Conservation (phyloP, 305 asterid species). For the Fraxinus paxiana region DNA sequence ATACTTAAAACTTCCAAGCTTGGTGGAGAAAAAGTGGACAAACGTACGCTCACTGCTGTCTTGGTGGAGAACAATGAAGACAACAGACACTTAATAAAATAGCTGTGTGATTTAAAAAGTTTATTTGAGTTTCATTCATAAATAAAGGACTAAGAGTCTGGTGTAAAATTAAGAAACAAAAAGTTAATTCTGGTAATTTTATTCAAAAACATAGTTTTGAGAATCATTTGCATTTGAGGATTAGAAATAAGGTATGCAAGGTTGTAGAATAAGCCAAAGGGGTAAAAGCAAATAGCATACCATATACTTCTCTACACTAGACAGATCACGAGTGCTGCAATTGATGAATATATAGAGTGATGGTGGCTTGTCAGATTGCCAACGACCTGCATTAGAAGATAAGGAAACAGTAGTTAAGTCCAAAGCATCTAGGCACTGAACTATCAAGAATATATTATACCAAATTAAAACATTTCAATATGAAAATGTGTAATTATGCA, state of each 20-base stretch:
- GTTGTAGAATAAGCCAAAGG: slow-evolving; percentile 7
- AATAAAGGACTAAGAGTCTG: not conserved
- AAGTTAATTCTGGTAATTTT: not conserved
- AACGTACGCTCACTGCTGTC: not conserved
- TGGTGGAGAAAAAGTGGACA: too few species aligned
- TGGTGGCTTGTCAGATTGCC: slow-evolving; percentile 81
- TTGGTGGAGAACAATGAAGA: not conserved
- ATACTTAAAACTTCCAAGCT: too few species aligned
- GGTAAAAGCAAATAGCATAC: slow-evolving; percentile 46
- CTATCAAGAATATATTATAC: not conserved
- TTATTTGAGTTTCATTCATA: not conserved
- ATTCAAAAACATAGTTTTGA: not conserved
- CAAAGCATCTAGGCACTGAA: not conserved
- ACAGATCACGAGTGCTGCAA: slow-evolving; percentile 81
- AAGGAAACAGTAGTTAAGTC: slow-evolving; percentile 18
- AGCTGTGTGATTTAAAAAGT: not conserved
- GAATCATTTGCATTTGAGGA: not conserved
- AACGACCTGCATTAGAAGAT: slow-evolving; percentile 57
- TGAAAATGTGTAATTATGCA: not conserved
- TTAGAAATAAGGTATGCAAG: not conserved
- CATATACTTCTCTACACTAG: slow-evolving; percentile 84
- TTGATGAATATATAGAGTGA: slow-evolving; percentile 75
- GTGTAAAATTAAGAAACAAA: not conserved
- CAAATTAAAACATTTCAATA: not conserved
- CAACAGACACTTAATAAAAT: not conserved